Conservation (phyloP, 2,329 filamentous ascomycete species). For the Waltergamsia citrina region DNA sequence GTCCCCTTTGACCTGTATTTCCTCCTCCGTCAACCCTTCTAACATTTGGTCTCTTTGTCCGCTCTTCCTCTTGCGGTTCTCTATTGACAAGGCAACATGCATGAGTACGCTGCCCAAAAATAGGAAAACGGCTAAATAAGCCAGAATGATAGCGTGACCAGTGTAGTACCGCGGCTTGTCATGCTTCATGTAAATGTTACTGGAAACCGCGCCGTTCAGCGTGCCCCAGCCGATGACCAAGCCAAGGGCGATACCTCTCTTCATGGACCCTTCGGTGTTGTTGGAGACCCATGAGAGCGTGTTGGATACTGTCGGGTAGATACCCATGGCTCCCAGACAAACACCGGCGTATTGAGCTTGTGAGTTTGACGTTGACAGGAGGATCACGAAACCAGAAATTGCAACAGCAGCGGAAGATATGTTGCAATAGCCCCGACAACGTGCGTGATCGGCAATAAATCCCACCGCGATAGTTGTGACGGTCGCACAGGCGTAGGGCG, state of each 20-base stretch:
- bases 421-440: slow-evolving; percentile 38
- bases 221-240: slow-evolving; percentile 55
- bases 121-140: slow-evolving; percentile 53
- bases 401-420: slow-evolving; percentile 59
- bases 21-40: no score
- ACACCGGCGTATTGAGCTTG: slow-evolving; percentile 62
- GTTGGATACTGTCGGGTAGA: slow-evolving; percentile 72
- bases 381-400: slow-evolving; percentile 53
- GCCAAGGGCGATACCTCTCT: slow-evolving; percentile 56
- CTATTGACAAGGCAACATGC: no score
- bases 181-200: slow-evolving; percentile 50
- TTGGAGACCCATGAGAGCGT: slow-evolving; percentile 73
- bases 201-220: slow-evolving; percentile 49
- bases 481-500: slow-evolving; percentile 51
- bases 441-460: slow-evolving; percentile 43
- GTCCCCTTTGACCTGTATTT: no score
- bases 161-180: slow-evolving; percentile 19
- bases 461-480: slow-evolving; percentile 44
- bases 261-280: slow-evolving; percentile 59
- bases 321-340: slow-evolving; percentile 67
- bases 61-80: no score
- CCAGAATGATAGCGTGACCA: slow-evolving; percentile 56
- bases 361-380: slow-evolving; percentile 46
- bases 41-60: no score
- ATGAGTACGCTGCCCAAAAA: slow-evolving; percentile 56